phyloP scores from a whole-genome alignment of 2,329 filamentous ascomycete genomes.

The Phialophora macrospora region DNA sequence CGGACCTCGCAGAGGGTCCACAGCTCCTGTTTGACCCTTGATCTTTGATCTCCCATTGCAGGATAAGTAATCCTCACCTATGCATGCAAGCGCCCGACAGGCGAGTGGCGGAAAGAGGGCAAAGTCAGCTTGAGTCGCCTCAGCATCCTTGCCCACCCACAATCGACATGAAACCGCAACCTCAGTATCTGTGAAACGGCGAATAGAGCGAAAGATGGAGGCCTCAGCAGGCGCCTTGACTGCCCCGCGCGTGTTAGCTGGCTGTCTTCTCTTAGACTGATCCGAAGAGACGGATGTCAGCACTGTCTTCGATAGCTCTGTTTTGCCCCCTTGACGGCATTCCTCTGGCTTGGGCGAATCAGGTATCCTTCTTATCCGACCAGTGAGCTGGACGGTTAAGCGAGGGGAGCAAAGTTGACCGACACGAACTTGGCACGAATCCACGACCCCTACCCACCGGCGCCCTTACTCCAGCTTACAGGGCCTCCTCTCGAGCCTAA shows the following conservation, averaged over 20 bases:
- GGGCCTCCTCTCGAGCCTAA: background rate
- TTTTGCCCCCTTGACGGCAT: constrained; percentile 20
- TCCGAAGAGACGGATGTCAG: constrained; percentile 22
- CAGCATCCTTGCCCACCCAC: background rate
- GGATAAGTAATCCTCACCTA: background rate
- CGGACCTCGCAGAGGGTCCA: background rate
- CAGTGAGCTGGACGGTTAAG: constrained; percentile 9
- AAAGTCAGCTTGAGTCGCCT: background rate
- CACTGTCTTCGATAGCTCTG: constrained; percentile 28
- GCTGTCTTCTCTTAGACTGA: constrained; percentile 5
- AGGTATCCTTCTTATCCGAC: constrained; percentile 10
- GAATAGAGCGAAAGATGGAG: background rate
- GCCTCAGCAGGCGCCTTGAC: background rate
- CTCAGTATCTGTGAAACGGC: background rate
- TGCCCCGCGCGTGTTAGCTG: constrained; percentile 4
- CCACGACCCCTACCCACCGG: constrained; percentile 5
- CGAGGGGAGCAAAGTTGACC: constrained; percentile 8
- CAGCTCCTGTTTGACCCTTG: background rate
- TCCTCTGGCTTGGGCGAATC: constrained; percentile 2
- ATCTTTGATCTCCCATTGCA: background rate
- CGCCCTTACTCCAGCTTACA: constrained; percentile 5
- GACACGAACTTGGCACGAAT: constrained; percentile 3
- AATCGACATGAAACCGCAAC: background rate
- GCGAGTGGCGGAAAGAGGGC: background rate
- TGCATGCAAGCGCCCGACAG: background rate